Evolutionary conservation across 495 filamentous ascomycete genomes (phyloP).

Genomic region (Xylaria bambusicola): DNA sequence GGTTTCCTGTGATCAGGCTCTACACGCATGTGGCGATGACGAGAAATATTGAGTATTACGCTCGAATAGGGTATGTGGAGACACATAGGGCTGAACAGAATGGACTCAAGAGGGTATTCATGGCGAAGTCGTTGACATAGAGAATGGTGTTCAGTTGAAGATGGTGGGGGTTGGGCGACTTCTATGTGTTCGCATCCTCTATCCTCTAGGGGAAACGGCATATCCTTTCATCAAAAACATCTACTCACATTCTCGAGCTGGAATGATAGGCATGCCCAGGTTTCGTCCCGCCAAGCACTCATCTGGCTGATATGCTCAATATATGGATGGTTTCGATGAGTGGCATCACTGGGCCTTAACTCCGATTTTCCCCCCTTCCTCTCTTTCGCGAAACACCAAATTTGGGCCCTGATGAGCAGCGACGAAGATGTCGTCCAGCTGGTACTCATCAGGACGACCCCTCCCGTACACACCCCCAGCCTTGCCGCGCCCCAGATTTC

Average conservation of each 20-base stretch:
- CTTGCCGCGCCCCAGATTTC: conserved; percentile 16
- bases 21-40: conserved; percentile 9
- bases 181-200: too few species aligned
- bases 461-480: conserved; percentile 6
- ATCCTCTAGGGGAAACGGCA: too few species aligned
- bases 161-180: too few species aligned
- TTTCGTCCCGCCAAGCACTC: too few species aligned
- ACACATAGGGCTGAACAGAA: conserved; percentile 1
- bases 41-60: conserved; percentile 6
- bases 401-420: conserved; percentile 13
- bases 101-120: conserved; percentile 7
- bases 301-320: too few species aligned
- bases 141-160: too few species aligned
- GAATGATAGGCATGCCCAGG: too few species aligned
- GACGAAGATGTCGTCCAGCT: conserved; percentile 34
- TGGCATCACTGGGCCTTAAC: too few species aligned
- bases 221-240: too few species aligned
- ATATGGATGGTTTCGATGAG: too few species aligned
- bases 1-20: not conserved
- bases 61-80: not conserved
- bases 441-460: conserved; percentile 34
- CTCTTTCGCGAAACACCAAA: conserved; percentile 7
- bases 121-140: not conserved
- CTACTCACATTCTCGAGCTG: too few species aligned
- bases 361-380: too few species aligned